Evolutionary conservation across 805 yeast genomes (phyloP).

Genomic region (Ogataea neopini): DNA sequence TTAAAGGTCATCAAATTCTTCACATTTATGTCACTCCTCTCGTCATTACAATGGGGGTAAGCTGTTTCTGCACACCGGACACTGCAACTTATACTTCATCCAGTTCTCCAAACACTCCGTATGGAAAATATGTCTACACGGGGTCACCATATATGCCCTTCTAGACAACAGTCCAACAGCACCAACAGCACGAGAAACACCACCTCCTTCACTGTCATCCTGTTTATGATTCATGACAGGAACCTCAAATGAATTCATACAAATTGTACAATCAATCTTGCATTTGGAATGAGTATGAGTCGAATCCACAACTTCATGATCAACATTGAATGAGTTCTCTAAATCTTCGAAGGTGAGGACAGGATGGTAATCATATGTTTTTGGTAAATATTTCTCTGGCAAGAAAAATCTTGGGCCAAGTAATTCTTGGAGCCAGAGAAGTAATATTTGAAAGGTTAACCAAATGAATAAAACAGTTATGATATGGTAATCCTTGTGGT

Average conservation of each 20-base stretch:
- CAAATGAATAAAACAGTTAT: slow-evolving; percentile 51
- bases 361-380: slow-evolving; percentile 83
- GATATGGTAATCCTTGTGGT: slow-evolving; percentile 58
- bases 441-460: slow-evolving; percentile 57
- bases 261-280: slow-evolving; percentile 80
- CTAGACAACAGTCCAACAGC: slow-evolving; percentile 31
- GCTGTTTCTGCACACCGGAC: slow-evolving; percentile 88
- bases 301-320: slow-evolving; percentile 42
- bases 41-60: slow-evolving; percentile 69
- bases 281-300: slow-evolving; percentile 39
- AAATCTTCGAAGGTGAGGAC: slow-evolving; percentile 57
- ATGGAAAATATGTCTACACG: slow-evolving; percentile 90
- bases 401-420: slow-evolving; percentile 84
- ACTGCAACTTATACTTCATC: slow-evolving; percentile 91
- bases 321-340: slow-evolving; percentile 61
- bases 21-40: background rate
- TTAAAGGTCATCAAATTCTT: too few species aligned
- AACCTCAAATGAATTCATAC: slow-evolving; percentile 77
- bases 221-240: slow-evolving; percentile 40
- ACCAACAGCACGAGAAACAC: slow-evolving; percentile 17
- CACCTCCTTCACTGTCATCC: slow-evolving; percentile 13
- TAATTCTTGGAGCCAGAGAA: slow-evolving; percentile 62
- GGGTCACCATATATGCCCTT: slow-evolving; percentile 76
- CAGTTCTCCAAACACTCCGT: slow-evolving; percentile 85
- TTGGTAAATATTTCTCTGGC: slow-evolving; percentile 72